Conservation (phyloP, 2,329 filamentous ascomycete species). For the Stagonosporopsis vannaccii region DNA sequence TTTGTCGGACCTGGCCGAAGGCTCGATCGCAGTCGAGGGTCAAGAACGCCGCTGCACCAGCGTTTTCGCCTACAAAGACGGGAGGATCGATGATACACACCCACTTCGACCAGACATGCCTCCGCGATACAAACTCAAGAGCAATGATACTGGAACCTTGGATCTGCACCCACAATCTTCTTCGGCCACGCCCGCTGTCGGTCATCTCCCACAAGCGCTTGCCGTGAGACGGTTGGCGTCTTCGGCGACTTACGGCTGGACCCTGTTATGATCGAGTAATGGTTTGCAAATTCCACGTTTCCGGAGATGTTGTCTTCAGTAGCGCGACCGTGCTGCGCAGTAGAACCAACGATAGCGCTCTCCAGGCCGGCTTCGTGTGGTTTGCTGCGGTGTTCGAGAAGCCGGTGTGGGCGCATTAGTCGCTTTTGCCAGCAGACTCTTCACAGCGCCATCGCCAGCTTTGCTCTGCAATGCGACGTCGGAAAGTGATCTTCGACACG, state of each 20-base stretch:
- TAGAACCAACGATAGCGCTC: constrained; percentile 12
- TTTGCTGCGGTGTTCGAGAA: constrained; percentile 8
- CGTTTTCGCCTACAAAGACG: neutral
- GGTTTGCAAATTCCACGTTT: constrained; percentile 29
- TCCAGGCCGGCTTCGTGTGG: constrained; percentile 11
- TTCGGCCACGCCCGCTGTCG: constrained; percentile 12
- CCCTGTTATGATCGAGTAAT: constrained; percentile 49
- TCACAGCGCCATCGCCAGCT: constrained; percentile 18
- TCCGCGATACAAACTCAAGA: neutral
- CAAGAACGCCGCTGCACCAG: constrained; percentile 12
- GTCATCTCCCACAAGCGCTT: neutral
- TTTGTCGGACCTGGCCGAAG: constrained; percentile 39
- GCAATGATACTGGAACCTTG: neutral
- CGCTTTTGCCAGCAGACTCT: constrained; percentile 1
- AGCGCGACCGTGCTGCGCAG: constrained; percentile 17
- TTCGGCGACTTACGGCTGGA: constrained; percentile 19
- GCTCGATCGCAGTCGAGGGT: constrained; percentile 8
- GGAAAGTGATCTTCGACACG: constrained; percentile 26
- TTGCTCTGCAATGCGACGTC: constrained; percentile 15
- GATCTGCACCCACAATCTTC: neutral
- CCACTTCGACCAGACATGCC: neutral
- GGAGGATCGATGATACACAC: neutral
- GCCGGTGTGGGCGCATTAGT: constrained; percentile 6
- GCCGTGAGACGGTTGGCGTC: constrained; percentile 8
- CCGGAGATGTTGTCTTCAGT: constrained; percentile 20